Conservation (phyloP, 1,139 yeast genomes). For the Geotrichum citri-aurantii region DNA sequence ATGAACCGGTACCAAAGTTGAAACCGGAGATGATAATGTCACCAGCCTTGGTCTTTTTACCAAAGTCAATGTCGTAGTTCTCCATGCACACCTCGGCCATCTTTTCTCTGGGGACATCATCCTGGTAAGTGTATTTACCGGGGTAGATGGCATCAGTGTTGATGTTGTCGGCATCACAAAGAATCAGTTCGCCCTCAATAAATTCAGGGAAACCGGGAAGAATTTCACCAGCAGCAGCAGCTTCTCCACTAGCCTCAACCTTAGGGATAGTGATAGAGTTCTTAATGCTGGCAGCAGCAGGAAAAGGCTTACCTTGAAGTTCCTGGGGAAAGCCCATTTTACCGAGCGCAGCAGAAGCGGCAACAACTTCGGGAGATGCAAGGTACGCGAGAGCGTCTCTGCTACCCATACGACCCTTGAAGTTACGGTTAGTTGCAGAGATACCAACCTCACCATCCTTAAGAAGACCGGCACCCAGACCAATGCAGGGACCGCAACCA, state of each 20-base stretch:
- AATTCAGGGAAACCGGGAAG: slow-evolving; percentile 85
- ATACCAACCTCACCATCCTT: slow-evolving; percentile 97
- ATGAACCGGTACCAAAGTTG: slow-evolving; percentile 97
- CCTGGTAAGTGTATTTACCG: slow-evolving; percentile 97
- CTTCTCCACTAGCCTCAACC: slow-evolving; percentile 27
- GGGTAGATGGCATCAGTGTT: slow-evolving; percentile 99
- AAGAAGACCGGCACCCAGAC: slow-evolving; percentile 87
- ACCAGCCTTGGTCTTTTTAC: slow-evolving; percentile 70
- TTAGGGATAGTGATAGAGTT: slow-evolving; percentile 41
- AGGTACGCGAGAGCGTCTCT: slow-evolving; percentile 92
- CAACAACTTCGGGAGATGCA: slow-evolving; percentile 97
- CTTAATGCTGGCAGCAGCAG: slow-evolving; percentile 43
- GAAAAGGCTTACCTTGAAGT: slow-evolving; percentile 53
- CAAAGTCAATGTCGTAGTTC: slow-evolving; percentile 88
- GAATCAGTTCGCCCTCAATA: slow-evolving; percentile 83
- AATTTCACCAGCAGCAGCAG: slow-evolving; percentile 51
- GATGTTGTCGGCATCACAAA: slow-evolving; percentile 96
- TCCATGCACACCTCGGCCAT: slow-evolving; percentile 99
- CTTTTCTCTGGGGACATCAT: slow-evolving; percentile 84
- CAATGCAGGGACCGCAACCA: slow-evolving; percentile 99
- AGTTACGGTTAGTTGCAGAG: slow-evolving; percentile 95
- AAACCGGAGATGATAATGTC: slow-evolving; percentile 89
- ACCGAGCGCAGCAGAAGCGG: slow-evolving; percentile 94
- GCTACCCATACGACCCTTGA: slow-evolving; percentile 99
- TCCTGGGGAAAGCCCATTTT: slow-evolving; percentile 91